Conservation (phyloP, 306 rosid species). For the Cotoneaster glaucophyllus region DNA sequence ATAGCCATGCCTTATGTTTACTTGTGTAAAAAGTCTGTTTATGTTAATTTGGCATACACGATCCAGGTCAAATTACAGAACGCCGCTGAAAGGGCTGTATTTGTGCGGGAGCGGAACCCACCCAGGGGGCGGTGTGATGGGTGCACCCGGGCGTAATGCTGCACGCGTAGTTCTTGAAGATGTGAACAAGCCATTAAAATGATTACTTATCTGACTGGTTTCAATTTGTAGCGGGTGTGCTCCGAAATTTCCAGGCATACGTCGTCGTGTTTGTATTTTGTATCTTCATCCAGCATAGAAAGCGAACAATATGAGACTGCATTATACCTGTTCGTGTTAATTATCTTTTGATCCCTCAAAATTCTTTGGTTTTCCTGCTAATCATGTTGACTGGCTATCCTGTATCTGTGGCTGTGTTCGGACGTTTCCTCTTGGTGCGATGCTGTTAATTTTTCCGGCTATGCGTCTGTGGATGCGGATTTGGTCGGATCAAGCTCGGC, state of each 20-base stretch:
- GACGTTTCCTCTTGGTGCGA: too few species aligned
- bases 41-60: conserved; percentile 15
- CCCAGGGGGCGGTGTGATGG: conserved; percentile 99
- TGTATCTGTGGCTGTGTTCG: too few species aligned
- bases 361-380: neutral
- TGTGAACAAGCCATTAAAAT: conserved; percentile 17
- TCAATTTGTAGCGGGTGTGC: neutral
- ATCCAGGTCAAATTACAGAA: conserved; percentile 66
- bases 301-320: neutral
- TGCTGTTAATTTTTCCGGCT: too few species aligned
- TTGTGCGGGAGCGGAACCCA: conserved; percentile 82
- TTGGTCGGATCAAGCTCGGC: too few species aligned
- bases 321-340: neutral
- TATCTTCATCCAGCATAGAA: neutral
- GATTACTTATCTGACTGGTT: neutral
- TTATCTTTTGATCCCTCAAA: neutral
- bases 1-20: neutral
- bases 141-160: conserved; percentile 87
- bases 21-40: neutral
- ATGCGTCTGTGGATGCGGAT: too few species aligned
- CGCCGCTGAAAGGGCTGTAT: conserved; percentile 66
- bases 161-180: conserved; percentile 72
- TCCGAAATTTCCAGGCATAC: neutral
- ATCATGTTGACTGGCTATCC: too few species aligned
- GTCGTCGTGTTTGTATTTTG: neutral